phyloP scores from a whole-genome alignment of 805 yeast genomes.

The Monosporozyma yasuniensis region DNA sequence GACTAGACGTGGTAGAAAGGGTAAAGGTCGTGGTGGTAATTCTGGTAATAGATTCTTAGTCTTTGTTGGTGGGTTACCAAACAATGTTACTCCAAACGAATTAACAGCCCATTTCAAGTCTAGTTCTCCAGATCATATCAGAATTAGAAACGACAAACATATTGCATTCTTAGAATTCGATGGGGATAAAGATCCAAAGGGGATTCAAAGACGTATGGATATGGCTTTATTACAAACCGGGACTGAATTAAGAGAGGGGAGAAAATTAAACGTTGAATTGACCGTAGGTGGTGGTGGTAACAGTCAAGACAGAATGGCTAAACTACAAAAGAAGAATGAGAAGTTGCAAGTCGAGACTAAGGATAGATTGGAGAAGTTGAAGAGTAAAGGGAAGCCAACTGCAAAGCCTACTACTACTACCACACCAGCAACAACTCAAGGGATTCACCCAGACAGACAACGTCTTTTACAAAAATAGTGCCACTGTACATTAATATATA shows the following conservation, averaged over 20 bases:
- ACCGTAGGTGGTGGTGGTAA: conserved; percentile 99
- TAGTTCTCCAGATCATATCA: conserved; percentile 61
- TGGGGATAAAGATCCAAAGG: conserved; percentile 34
- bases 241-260: conserved; percentile 44
- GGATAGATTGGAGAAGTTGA: conserved; percentile 43
- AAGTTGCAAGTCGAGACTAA: conserved; percentile 63
- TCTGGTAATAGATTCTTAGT: conserved; percentile 62
- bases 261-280: conserved; percentile 89
- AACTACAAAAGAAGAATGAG: conserved; percentile 71
- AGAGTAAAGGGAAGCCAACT: conserved; percentile 24
- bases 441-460: conserved; percentile 59
- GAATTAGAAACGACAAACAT: conserved; percentile 79
- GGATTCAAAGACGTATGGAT: conserved; percentile 74
- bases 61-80: conserved; percentile 88
- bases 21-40: conserved; percentile 44
- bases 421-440: conserved; percentile 5
- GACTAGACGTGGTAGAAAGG: conserved; percentile 61
- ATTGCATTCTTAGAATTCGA: conserved; percentile 86
- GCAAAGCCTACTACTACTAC: conserved; percentile 1
- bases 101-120: conserved; percentile 64
- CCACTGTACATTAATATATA: neutral
- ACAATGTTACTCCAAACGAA: conserved; percentile 52
- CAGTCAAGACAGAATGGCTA: conserved; percentile 53
- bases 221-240: conserved; percentile 80
- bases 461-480: conserved; percentile 12